A percentile compares a stretch with the other conserved stretches of the same genome.
Conservation (phyloP, 345 rosid genomes). For the Eutrema yunnanense region DNA sequence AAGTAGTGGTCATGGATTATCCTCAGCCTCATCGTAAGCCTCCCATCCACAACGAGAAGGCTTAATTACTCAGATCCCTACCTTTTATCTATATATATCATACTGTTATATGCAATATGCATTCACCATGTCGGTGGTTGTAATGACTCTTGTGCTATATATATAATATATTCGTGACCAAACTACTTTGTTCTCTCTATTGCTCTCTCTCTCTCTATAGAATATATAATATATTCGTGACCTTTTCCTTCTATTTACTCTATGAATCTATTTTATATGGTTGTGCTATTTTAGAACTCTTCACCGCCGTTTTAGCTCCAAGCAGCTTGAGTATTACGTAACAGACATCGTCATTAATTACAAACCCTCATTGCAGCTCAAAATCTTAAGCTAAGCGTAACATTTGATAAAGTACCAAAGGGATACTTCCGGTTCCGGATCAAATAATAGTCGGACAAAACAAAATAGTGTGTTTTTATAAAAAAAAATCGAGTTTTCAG, state of each 20-base stretch:
- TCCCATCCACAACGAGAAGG: constrained; percentile 84
- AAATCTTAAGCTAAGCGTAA: not conserved
- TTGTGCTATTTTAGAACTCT: not conserved
- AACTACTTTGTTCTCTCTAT: not conserved
- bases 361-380: not conserved
- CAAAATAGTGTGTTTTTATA: not conserved
- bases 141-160: constrained; percentile 24
- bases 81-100: not conserved
- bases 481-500: not conserved
- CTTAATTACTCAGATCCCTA: constrained; percentile 13
- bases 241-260: not conserved
- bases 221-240: no score
- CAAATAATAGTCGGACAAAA: not conserved
- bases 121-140: constrained; percentile 33
- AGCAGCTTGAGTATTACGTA: not conserved
- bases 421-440: not conserved
- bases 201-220: not conserved
- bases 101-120: constrained; percentile 23
- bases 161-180: constrained; percentile 2
- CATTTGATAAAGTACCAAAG: not conserved
- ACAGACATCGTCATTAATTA: not conserved
- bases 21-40: constrained; percentile 87
- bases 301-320: not conserved
- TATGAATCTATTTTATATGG: not conserved
- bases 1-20: constrained; percentile 66